Base-by-base conservation (phyloP, 1,139 yeast species). In the Nakaseomyces bracarensis region DNA sequence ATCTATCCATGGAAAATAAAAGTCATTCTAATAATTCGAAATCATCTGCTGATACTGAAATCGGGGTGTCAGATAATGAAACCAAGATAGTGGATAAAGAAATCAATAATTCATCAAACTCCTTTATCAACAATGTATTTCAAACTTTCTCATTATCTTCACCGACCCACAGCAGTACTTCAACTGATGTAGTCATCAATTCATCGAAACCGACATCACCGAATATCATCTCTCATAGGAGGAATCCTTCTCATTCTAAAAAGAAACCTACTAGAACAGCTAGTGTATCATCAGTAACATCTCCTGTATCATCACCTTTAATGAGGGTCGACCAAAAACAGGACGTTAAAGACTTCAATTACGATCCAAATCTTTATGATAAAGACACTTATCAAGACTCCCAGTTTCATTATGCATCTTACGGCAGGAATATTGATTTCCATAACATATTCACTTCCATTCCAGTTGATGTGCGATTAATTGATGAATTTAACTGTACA, bases 401-500 rank as follows among this genome's bases (percentile, higher is more conserved):
- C 0, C 65, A 57, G 21, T 69, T 64, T 49, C 60, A 73, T 39
- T 81, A 70, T 58, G 89, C 97, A 1, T 71, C 81, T 11, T 71
- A 72, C 50, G 77, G 75, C 49, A 69, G 96, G 41, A 82, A 89
- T 54, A 69, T 74, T 2, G 95, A 85, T 25, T 91, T 86, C 60
- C 97, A 89, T 60, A 75, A 73, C 38, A 55, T 82, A 4, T 91
- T 91, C 66, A 68, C 79, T 36, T 70, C 80, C 4, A 66, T 89
- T 9, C 86, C 89, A 19, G 63, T 69, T 28, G 75, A 79, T 33
- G 96, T 89, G 58, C 68, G 85, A 44, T 66, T 91, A 18, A 59
- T 89, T 21, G 96, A 86, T 55, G 96, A 87, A 57, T 91, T 82
- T 57, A 78, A 91, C 37, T 91, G 97, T 67, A 96, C 98, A 0